Evolutionary conservation across 2,329 filamentous ascomycete species (phyloP), one percentile per base, ranked within the genome.

Genomic region (Colletotrichum brevisporum): DNA sequence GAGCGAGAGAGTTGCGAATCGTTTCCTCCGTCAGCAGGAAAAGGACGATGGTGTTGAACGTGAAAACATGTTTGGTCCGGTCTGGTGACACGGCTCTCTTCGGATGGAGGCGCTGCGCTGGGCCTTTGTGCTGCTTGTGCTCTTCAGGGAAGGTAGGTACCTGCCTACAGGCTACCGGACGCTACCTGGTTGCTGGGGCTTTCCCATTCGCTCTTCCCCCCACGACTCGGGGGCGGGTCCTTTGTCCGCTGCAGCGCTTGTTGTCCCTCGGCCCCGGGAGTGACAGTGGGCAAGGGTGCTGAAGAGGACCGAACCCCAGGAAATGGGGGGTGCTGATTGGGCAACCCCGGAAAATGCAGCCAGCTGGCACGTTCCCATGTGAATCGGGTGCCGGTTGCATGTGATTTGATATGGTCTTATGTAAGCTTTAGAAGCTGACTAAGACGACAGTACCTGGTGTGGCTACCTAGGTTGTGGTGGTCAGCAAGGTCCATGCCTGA

Each of bases 241-340:
- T 36, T 55, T 41, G 15, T 21, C 15, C n/a, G 12, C 36, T 48
- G 36, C 26, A 66, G 45, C 31, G 41, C 54, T 59, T 48, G 57
- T 47, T 64, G 18, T 66, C 62, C 66, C 66, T 69, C 66, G 66
- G 66, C 66, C 66, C 66, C 66, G 56, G 27, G 62, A 69, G 55
- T 69, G 31, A n/a, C 51, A 39, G 55, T 55, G 66, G 55, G 51
- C 55, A 69, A 43, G 47, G 55, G 63, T 65, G 50, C 36, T 43
- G 21, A 45, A 27, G 12, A 24, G 43, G 59, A 36, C 59, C 48
- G 36, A 31, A 26, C 50, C 43, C 66, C 66, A 60, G 26, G 39
- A 10, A 45, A 31, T n/a, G 5, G n/a, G 9, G 26, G 8, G 36
- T 15, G 24, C 5, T 69, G 62, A 69, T 69, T 69, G 66, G 66